Evolutionary conservation across 768 basidiomycete genomes (phyloP).

Genomic region (Podaxis carcinomalis): DNA sequence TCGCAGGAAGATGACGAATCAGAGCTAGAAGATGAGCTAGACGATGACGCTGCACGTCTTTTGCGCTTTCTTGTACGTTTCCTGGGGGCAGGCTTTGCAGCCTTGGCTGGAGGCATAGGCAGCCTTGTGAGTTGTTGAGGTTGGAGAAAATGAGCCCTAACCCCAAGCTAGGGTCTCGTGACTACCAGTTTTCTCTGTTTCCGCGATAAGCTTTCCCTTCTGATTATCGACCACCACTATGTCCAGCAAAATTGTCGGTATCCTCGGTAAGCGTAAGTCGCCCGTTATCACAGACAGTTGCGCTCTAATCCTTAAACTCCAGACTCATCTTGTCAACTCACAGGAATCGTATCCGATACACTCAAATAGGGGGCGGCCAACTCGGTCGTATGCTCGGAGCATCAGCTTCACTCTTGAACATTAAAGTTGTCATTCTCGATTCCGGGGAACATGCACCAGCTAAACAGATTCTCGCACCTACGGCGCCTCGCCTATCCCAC

Average conservation of each 20-base stretch:
- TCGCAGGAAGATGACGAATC: conserved; percentile 23
- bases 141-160: neutral
- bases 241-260: conserved; percentile 44
- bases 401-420: conserved; percentile 82
- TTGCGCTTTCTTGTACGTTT: conserved; percentile 53
- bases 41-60: conserved; percentile 42
- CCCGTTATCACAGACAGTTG: neutral
- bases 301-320: conserved; percentile 6
- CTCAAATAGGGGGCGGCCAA: conserved; percentile 82
- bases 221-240: conserved; percentile 20
- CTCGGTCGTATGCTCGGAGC: conserved; percentile 95
- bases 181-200: neutral
- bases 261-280: conserved; percentile 47
- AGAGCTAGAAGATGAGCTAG: conserved; percentile 39
- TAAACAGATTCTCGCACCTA: conserved; percentile 75
- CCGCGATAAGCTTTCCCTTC: neutral
- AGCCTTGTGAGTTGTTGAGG: neutral
- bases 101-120: conserved; percentile 22
- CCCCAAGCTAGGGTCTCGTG: conserved; percentile 1
- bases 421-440: conserved; percentile 83
- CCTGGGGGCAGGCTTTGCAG: conserved; percentile 30
- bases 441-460: conserved; percentile 78
- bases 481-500: conserved; percentile 48
- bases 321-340: conserved; percentile 11
- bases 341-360: conserved; percentile 10